A percentile compares a stretch with the other conserved stretches of the same genome.
Conservation (phyloP, 1,284 basidiomycete species). For the Neolentinus lepideus region DNA sequence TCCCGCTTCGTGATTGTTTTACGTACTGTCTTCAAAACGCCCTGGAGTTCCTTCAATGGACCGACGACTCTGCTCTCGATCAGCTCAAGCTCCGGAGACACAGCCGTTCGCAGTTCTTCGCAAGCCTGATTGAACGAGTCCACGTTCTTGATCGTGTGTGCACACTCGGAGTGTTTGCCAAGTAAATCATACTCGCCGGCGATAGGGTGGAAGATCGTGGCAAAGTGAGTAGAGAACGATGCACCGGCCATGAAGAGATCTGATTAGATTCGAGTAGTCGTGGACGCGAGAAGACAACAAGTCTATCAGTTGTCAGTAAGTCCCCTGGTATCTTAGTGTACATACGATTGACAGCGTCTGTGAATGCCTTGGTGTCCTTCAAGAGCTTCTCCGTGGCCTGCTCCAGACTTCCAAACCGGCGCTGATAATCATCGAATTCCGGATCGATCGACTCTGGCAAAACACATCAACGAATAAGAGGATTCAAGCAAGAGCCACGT, state of each 20-base stretch:
- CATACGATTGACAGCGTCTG: slow-evolving; percentile 42
- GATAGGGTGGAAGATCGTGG: slow-evolving; percentile 76
- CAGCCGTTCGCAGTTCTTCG: slow-evolving; percentile 76
- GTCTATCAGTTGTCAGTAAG: too few relatives aligned
- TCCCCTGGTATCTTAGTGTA: too few relatives aligned
- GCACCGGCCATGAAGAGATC: slow-evolving; percentile 78
- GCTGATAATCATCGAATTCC: slow-evolving; percentile 80
- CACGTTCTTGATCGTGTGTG: slow-evolving; percentile 77
- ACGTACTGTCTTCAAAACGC: slow-evolving; percentile 82
- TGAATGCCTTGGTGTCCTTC: slow-evolving; percentile 88
- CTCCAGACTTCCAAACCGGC: slow-evolving; percentile 77
- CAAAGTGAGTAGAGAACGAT: slow-evolving; percentile 73
- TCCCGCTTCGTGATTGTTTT: slow-evolving; percentile 96
- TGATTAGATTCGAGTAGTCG: slow-evolving; percentile 20
- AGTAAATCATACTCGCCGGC: slow-evolving; percentile 78
- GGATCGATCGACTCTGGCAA: slow-evolving; percentile 74
- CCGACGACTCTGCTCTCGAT: slow-evolving; percentile 84
- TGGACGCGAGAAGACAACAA: neutral
- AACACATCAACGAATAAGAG: neutral
- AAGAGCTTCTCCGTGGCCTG: slow-evolving; percentile 81
- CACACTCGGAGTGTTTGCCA: slow-evolving; percentile 72
- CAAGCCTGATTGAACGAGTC: slow-evolving; percentile 65
- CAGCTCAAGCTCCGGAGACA: slow-evolving; percentile 91
- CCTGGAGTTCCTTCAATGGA: slow-evolving; percentile 86
- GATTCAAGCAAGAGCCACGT: neutral